Base-by-base conservation (phyloP, 108 stramenopile species). In the Nitzschia palea region DNA sequence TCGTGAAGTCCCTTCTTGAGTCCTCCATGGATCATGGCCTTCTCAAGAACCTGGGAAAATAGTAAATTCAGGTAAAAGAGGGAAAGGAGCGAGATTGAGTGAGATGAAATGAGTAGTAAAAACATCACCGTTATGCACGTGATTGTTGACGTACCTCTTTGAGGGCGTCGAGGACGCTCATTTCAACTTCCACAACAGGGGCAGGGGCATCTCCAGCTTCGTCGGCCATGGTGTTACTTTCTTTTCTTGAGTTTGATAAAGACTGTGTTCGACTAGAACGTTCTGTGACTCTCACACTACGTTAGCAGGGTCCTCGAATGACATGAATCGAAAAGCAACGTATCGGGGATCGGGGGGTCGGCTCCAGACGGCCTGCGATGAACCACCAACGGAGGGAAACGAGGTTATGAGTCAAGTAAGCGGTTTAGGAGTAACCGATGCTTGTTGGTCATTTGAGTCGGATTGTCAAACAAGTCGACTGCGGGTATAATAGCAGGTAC, bases 1-100 rank as follows among this genome's bases (percentile, higher is more conserved):
- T 99, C 99, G 82, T 97, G 99, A 42, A 99, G 94, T 26, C 98
- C 99, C 78, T 98, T 97, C 79, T 93, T 91, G 53, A 99, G 94
- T 61, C 99, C 98, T 59, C 96, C 95, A 73, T 96, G 92, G 73
- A 97, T 87, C 82, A 97, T 92, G 70, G 99, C 95, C 90, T 97
- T 96, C 77, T 97, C 86, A 56, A 99, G 92, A 44, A 98, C 98
- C 90, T 91, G 53, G 44, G 53, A 10, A 37, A 44, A 29, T 42
- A 18, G 44, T 44, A 18, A 20, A 20, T 18, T 18, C 3, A 56
- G 4, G 55, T 3, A 25, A 43, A 29, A 35, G 23, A 31, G 1
- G 2, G 20, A 18, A 4, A 22, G 31, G 33, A 67, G n/a, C n/a
- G n/a, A n/a, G n/a, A 42, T 42, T 42, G 8, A 8, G 14, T 42